Evolutionary conservation across 108 stramenopile species (phyloP), one percentile per base, ranked within the genome.

Genomic region (Discostella pseudostelligera): DNA sequence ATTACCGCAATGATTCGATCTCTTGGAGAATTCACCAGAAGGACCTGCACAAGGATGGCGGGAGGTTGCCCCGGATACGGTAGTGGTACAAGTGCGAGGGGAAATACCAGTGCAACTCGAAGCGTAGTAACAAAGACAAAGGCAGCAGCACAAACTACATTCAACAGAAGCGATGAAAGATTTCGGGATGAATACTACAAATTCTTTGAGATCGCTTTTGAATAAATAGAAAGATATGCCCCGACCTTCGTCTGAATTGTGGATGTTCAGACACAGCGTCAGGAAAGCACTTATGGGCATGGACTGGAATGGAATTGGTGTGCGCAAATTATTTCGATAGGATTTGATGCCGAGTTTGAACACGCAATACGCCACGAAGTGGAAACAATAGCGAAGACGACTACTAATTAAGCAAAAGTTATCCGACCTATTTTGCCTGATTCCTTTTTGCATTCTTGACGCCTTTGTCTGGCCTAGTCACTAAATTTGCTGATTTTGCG

Each of bases 371-470:
- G 3, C 32, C 32, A 32, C 3, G 32, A 32, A 32, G 32, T 32
- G 32, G 5, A 32, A 32, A 5, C 32, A 32, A 32, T 4, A 32
- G 32, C 3, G 32, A 32, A 32, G 5, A 32, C n/a, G n/a, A n/a
- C n/a, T 32, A 4, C 32, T 32, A 32, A 32, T 32, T 32, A 32
- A 3, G 4, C 32, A 32, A 32, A 3, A 32, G 32, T 32, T 32
- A 32, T 5, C 32, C 5, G 32, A 5, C 3, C 5, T 32, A 32
- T 32, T 39, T 58, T 59, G 22, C 29, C 60, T 16, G 16, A 54
- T 70, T 53, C 61, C 97, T 83, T 81, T 98, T 98, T 24, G 97
- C 97, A 83, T 98, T 98, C 80, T 98, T 98, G 36, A 98, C 81
- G 36, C 97, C 97, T 79, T 98, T 98, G 73, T 95, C 80, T 62